phyloP scores from a whole-genome alignment of 2,329 filamentous ascomycete genomes.

The Stylonectria norvegica region DNA sequence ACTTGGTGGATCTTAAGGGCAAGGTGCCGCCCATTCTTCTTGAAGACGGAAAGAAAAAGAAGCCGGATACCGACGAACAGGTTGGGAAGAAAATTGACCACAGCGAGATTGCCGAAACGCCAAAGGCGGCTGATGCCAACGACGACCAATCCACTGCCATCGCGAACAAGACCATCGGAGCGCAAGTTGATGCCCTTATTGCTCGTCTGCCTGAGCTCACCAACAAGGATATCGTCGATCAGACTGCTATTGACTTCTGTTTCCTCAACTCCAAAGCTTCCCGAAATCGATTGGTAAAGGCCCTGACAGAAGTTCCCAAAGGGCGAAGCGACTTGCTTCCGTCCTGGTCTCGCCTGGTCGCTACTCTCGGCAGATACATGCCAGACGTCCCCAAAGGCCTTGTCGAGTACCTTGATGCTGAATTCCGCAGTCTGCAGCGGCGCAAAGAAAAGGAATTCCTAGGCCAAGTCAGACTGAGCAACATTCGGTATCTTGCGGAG shows the following conservation, averaged over 20 bases:
- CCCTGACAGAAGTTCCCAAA: slow-evolving; percentile 90
- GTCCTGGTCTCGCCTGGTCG: slow-evolving; percentile 86
- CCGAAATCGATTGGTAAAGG: slow-evolving; percentile 87
- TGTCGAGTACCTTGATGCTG: slow-evolving; percentile 88
- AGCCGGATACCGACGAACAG: slow-evolving; percentile 74
- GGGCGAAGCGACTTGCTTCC: slow-evolving; percentile 88
- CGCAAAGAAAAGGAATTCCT: slow-evolving; percentile 98
- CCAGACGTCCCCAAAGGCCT: slow-evolving; percentile 89
- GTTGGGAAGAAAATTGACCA: slow-evolving; percentile 70
- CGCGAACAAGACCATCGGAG: slow-evolving; percentile 94
- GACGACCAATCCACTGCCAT: slow-evolving; percentile 93
- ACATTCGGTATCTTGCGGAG: slow-evolving; percentile 96
- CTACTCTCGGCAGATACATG: slow-evolving; percentile 91
- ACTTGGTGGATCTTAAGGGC: slow-evolving; percentile 88
- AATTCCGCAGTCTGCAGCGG: slow-evolving; percentile 92
- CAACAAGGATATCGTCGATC: slow-evolving; percentile 86
- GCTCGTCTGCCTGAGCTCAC: slow-evolving; percentile 86
- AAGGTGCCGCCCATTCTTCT: slow-evolving; percentile 92
- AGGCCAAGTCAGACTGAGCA: slow-evolving; percentile 86
- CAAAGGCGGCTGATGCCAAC: slow-evolving; percentile 51
- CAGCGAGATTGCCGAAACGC: slow-evolving; percentile 44
- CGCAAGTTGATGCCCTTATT: slow-evolving; percentile 89
- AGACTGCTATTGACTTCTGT: slow-evolving; percentile 93
- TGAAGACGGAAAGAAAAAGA: slow-evolving; percentile 95
- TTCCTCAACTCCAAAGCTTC: slow-evolving; percentile 98